Base-by-base conservation (phyloP, 202 grass and related monocot species). In the Brachypodium distachyon region DNA sequence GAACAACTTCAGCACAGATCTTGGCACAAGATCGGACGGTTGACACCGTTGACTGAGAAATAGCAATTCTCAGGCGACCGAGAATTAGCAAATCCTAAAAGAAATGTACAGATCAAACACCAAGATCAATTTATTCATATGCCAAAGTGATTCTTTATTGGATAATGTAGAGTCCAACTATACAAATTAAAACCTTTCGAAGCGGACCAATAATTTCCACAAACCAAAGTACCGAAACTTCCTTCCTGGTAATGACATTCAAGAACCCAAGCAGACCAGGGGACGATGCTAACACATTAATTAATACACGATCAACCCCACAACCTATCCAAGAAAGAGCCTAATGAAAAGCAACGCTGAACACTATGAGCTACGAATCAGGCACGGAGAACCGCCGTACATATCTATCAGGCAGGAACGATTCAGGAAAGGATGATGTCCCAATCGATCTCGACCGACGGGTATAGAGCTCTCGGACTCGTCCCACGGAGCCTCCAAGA, bases 371-470 rank as follows among this genome's bases (percentile, higher is more conserved):
- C 48, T 82, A 23, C n/a, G n/a, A n/a, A n/a, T 70, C 4, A 36
- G 33, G 6, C 33, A 36, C 6, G 33, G 56, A 9, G 17, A 74
- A 58, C 29, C 62, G n/a, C n/a, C n/a, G n/a, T n/a, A n/a, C n/a
- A n/a, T n/a, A n/a, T n/a, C n/a, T n/a, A n/a, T n/a, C n/a, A n/a
- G n/a, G n/a, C n/a, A n/a, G n/a, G n/a, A n/a, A n/a, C n/a, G 65
- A 47, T 6, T 90, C 56, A 93, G 31, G 83, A 65, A 65, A 98
- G 90, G 43, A 98, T 95, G 0, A 87, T 72, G 42, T 98, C 95
- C 95, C 95, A 98, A 18, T 98, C 95, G 74, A 98, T 98, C 80
- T 98, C 95, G 80, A 88, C 87, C 12, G 95, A 98, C 0, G 95
- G 95, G 62, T 98, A 80, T 19, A 70, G 90, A 89, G 77, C 81